These are phyloP conservation scores for Drechslerella stenobrocha DNA, from an alignment of 2,329 filamentous ascomycete genomes.

Conservation along the genomic window DNA sequence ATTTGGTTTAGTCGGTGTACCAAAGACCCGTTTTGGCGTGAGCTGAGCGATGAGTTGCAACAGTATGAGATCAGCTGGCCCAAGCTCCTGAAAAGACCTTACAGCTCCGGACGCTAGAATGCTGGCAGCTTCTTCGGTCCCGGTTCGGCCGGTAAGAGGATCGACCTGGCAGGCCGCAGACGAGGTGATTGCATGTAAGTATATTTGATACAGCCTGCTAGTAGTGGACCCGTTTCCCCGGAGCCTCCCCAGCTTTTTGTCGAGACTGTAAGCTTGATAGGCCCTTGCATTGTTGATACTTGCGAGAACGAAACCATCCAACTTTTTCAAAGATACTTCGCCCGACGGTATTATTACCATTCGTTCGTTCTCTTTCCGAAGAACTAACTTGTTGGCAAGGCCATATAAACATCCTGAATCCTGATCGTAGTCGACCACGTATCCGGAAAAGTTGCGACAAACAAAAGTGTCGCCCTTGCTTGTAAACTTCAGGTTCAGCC, in stretches of 20 bases:
- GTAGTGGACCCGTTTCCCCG: slow-evolving; percentile 60
- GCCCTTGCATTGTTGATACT: slow-evolving; percentile 25
- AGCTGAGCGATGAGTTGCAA: slow-evolving; percentile 57
- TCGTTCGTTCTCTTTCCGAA: slow-evolving; percentile 55
- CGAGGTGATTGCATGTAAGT: slow-evolving; percentile 63
- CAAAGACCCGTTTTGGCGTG: slow-evolving; percentile 56
- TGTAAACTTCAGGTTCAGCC: slow-evolving; percentile 60
- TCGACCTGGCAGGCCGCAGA: slow-evolving; percentile 59
- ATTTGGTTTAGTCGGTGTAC: slow-evolving; percentile 48
- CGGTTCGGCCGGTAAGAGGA: slow-evolving; percentile 59
- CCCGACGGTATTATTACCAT: slow-evolving; percentile 48
- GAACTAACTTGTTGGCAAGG: slow-evolving; percentile 60
- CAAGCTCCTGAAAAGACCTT: slow-evolving; percentile 58
- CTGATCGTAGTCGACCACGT: slow-evolving; percentile 60
- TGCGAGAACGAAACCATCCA: slow-evolving; percentile 6
- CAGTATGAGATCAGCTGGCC: slow-evolving; percentile 54
- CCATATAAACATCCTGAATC: slow-evolving; percentile 60
- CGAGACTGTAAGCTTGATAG: slow-evolving; percentile 60
- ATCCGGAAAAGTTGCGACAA: slow-evolving; percentile 61
- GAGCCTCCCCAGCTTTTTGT: slow-evolving; percentile 60
- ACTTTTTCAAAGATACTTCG: slow-evolving; percentile 4
- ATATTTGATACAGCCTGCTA: slow-evolving; percentile 61
- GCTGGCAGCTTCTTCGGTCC: slow-evolving; percentile 61
- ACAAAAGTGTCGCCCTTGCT: slow-evolving; percentile 53
- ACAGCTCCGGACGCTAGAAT: slow-evolving; percentile 61